A percentile compares a stretch with the other conserved stretches of the same genome.
Conservation (phyloP, 331 rosid genomes). For the Malus hybrid region DNA sequence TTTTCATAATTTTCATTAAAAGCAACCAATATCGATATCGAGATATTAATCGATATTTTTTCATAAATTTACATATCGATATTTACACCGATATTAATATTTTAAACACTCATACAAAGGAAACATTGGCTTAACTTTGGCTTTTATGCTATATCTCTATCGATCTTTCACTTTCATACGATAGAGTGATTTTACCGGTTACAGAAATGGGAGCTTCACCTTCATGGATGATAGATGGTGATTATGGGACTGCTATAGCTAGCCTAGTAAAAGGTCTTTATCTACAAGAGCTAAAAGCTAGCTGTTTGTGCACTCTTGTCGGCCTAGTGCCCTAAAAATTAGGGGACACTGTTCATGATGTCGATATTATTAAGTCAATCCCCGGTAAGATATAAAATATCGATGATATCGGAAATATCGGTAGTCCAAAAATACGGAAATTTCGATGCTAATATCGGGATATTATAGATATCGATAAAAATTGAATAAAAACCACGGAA, state of each 20-base stretch:
- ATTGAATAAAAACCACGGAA: too few species aligned
- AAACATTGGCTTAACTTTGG: not conserved
- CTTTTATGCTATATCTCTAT: not conserved
- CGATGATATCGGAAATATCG: too few species aligned
- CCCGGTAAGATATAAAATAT: not conserved
- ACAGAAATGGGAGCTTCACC: slow-evolving; percentile 12
- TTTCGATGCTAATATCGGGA: too few species aligned
- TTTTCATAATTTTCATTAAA: too few species aligned
- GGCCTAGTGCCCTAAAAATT: slow-evolving; percentile 36
- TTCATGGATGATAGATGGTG: slow-evolving; percentile 7
- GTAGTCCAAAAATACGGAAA: too few species aligned
- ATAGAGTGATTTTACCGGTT: slow-evolving; percentile 21
- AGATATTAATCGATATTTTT: too few species aligned
- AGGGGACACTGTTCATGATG: slow-evolving; percentile 38
- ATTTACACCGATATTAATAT: too few species aligned
- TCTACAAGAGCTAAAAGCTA: slow-evolving; percentile 9
- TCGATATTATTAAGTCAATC: not conserved
- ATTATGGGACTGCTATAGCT: not conserved
- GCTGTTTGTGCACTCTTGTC: slow-evolving; percentile 31
- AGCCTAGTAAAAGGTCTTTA: slow-evolving; percentile 5
- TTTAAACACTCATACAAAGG: not conserved
- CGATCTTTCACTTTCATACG: slow-evolving; percentile 6
- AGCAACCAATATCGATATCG: too few species aligned
- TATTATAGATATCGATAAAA: too few species aligned
- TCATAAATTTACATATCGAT: too few species aligned